These are phyloP conservation scores for Castanospermum australe DNA, from an alignment of 306 rosid genomes.

Conservation along the genomic window DNA sequence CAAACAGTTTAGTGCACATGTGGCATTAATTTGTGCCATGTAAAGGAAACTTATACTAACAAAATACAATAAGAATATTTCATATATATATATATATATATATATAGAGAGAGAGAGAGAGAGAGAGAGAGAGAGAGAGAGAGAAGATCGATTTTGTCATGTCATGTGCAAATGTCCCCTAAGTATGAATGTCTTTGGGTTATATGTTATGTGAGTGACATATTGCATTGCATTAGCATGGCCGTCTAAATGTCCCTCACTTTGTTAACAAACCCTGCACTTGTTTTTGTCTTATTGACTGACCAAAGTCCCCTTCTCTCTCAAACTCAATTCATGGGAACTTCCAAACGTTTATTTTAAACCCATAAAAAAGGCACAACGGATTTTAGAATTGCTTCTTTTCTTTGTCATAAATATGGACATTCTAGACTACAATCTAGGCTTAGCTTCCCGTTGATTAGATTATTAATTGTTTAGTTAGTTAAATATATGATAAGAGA, in stretches of 20 bases:
- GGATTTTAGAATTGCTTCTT: constrained; percentile 9
- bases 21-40: constrained; percentile 21
- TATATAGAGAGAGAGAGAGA: too few species aligned
- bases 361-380: constrained; percentile 15
- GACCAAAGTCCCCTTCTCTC: constrained; percentile 32
- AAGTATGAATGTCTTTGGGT: constrained; percentile 41
- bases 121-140: too few species aligned
- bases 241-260: constrained; percentile 45
- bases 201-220: constrained; percentile 45
- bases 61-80: constrained; percentile 5
- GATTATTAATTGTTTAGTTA: constrained; percentile 22
- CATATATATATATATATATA: not conserved
- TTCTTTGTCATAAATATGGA: constrained; percentile 6
- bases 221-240: constrained; percentile 15
- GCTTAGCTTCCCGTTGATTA: constrained; percentile 39
- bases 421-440: constrained; percentile 45
- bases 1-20: constrained; percentile 18
- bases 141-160: constrained; percentile 47
- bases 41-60: constrained; percentile 16
- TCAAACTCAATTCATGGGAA: constrained; percentile 38
- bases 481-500: constrained; percentile 24
- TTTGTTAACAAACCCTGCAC: constrained; percentile 39
- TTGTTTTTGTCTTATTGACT: constrained; percentile 53
- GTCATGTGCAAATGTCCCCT: constrained; percentile 60
- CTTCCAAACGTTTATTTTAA: constrained; percentile 36